Evolutionary conservation across 163 green algal genomes (phyloP).

Genomic region (Volvox carteri): DNA sequence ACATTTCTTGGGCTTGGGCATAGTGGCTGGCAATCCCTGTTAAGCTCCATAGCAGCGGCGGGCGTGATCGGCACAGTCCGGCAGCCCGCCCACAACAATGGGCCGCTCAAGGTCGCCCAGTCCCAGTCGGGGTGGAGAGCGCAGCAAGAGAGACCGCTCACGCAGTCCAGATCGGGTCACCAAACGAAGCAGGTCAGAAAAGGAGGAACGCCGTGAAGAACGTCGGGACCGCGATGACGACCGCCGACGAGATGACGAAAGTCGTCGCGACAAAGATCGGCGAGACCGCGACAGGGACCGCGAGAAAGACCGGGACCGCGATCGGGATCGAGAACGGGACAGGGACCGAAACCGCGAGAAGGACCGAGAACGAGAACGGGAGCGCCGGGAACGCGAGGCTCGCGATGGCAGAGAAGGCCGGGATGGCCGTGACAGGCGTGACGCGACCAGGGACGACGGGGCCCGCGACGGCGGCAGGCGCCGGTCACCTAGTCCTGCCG

Average conservation of each 20-base stretch:
- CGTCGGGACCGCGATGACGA: constrained; percentile 40
- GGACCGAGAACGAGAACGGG: constrained; percentile 43
- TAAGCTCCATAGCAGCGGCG: no score
- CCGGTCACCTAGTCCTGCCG: constrained; percentile 23
- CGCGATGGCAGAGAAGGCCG: constrained; percentile 26
- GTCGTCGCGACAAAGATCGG: constrained; percentile 40
- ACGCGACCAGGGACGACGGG: constrained; percentile 16
- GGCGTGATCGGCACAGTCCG: constrained; percentile 16
- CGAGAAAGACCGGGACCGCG: constrained; percentile 16
- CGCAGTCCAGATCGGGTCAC: constrained; percentile 3
- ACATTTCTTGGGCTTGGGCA: no score
- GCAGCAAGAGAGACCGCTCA: constrained; percentile 40
- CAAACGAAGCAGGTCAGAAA: constrained; percentile 36
- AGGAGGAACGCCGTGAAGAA: constrained; percentile 55
- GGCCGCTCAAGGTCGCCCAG: constrained; percentile 32
- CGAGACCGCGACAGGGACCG: constrained; percentile 45
- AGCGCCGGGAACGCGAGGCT: constrained; percentile 26
- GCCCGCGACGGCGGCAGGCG: not conserved
- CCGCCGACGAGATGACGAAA: constrained; percentile 53
- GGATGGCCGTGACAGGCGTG: constrained; percentile 2
- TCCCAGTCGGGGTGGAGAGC: not conserved
- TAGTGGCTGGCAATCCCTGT: no score
- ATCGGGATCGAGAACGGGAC: constrained; percentile 48
- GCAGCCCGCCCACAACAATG: not conserved
- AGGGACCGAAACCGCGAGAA: constrained; percentile 12